These are phyloP conservation scores for Sequoia sempervirens DNA, from an alignment of 75 land plant species.

Conservation along the genomic window DNA sequence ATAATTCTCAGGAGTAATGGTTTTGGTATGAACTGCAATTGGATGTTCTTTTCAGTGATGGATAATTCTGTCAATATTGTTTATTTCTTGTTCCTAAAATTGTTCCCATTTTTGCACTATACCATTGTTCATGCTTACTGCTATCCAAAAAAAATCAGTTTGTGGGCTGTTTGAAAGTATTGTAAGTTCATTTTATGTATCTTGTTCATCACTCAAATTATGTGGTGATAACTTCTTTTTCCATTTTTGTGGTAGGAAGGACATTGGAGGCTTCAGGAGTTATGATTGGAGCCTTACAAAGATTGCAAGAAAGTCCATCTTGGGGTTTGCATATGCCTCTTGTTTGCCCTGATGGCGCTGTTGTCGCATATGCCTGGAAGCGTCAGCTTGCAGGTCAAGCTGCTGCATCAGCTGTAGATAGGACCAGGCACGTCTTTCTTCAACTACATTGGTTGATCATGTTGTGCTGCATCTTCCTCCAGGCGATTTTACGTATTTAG, in stretches of 20 bases:
- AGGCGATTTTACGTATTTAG: background rate
- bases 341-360: conserved; percentile 95
- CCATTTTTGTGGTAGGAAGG: conserved; percentile 42
- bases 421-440: conserved; percentile 62
- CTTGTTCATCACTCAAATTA: background rate
- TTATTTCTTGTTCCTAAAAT: background rate
- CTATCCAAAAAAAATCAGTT: background rate
- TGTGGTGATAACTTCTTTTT: background rate
- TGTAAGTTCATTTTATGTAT: background rate
- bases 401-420: conserved; percentile 94
- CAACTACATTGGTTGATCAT: background rate
- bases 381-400: conserved; percentile 99
- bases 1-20: background rate
- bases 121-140: background rate
- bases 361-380: conserved; percentile 98
- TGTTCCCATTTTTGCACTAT: background rate
- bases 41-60: background rate
- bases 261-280: conserved; percentile 88
- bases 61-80: background rate
- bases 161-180: too few species aligned
- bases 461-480: background rate
- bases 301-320: conserved; percentile 62
- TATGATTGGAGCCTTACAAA: conserved; percentile 69
- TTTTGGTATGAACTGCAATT: background rate
- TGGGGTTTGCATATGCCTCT: conserved; percentile 95